Percentiles rank a stretch among this genome's conserved stretches.
phyloP scores from a whole-genome alignment of 2,329 filamentous ascomycete genomes.

The Rutstroemia sp. region DNA sequence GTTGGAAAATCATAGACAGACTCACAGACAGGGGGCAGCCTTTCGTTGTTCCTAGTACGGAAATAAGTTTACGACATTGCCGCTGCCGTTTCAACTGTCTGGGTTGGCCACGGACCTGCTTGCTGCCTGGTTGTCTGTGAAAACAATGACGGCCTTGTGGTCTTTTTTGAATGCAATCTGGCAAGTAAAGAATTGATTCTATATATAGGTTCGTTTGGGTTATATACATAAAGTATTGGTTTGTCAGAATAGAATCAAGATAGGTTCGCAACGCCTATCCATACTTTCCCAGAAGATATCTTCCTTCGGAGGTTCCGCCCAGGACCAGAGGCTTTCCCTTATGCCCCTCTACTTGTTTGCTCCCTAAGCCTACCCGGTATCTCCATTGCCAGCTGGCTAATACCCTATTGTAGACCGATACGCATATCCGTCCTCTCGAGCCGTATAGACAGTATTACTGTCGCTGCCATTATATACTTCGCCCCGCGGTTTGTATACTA shows the following conservation, averaged over 20 bases:
- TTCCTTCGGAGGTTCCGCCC: neutral
- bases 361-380: neutral
- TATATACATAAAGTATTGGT: neutral
- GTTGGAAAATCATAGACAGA: too few species aligned
- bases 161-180: too few species aligned
- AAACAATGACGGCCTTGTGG: too few species aligned
- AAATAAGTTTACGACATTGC: too few species aligned
- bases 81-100: too few species aligned
- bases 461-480: neutral
- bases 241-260: neutral
- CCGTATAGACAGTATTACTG: neutral
- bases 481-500: neutral
- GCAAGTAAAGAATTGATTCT: neutral
- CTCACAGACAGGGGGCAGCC: too few species aligned
- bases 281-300: neutral
- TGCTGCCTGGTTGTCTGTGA: too few species aligned
- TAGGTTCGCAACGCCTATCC: neutral
- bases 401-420: neutral
- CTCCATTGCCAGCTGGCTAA: neutral
- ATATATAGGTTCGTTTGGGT: neutral
- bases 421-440: too few species aligned
- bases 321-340: neutral
- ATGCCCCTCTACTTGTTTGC: neutral
- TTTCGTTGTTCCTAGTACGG: too few species aligned
- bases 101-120: too few species aligned